Evolutionary conservation across 2,329 filamentous ascomycete species (phyloP), one percentile per base, ranked within the genome.

Genomic region (Parastagonospora nodorum): DNA sequence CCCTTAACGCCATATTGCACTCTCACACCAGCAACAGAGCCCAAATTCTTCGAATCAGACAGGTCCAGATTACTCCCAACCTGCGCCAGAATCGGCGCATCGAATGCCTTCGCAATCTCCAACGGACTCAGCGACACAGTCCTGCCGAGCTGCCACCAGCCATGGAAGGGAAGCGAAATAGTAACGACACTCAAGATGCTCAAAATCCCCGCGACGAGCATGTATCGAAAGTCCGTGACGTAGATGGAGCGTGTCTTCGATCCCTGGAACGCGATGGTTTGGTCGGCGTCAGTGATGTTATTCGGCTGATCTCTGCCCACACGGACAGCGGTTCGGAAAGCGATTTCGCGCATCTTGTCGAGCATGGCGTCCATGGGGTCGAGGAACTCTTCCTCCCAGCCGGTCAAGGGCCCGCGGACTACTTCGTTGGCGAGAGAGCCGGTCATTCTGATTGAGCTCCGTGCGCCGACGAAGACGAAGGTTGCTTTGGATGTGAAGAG

Each of bases 81-180:
- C 14, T 40, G 44, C 15, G 36, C 8, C 19, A 48, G 16, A 4
- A 48, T 12, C 32, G 45, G 45, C 11, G 45, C 45, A 42, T 48
- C 45, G 16, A 48, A 48, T 2, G 38, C 45, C 15, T 42, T 48
- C 3, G 45, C 45, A 48, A 48, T 48, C 10, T 48, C 45, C 24
- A 48, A 8, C 14, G 45, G 45, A 42, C 32, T 48, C 8, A 42
- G 15, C 9, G 39, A 48, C 8, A 48, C 45, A 5, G 31, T 38
- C 19, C 40, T 15, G 4, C 45, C 45, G 4, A 48, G 31, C 24
- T 48, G 38, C 45, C 45, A 48, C 45, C 45, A 48, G 2, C 45
- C 45, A 11, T 29, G 42, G 27, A 48, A 48, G 2, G 27, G 27
- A 2, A 48, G 16, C 7, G 15, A n/a, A 12, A 41, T 40, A 24